Evolutionary conservation across 1,139 yeast genomes (phyloP), one percentile per base, ranked within the genome.

Genomic region (Candida buenavistaensis): DNA sequence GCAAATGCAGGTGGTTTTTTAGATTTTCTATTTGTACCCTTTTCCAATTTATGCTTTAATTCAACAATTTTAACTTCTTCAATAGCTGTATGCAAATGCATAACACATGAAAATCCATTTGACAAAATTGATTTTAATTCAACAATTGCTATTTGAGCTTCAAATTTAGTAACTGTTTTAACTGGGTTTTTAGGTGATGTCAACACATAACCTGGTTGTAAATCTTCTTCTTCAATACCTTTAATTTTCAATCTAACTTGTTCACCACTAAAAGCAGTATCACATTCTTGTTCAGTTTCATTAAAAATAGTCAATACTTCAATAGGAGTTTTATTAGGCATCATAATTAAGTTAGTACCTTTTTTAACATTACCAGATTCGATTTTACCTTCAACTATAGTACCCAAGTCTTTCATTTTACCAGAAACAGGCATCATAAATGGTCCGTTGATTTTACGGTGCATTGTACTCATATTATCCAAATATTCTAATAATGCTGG

Each of bases 1-100:
- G 98, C 99, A 62, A 89, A 92, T 35, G 97, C 96, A 41, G 98
- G 98, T 27, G 98, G 87, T 62, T 87, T 89, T 77, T 89, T 92
- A 43, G 96, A 86, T 65, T 82, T 86, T 71, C 96, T 84, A 75
- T 90, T 90, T 38, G 98, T 90, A 45, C 97, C 97, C 72, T 85
- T 90, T 63, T 92, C 96, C 55, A 92, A 75, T 66, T 90, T 89
- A 69, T 92, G 97, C 59, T 90, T 74, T 61, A 92, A 77, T 55
- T 82, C 82, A 35, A 82, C 74, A 57, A 92, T 79, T 28, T 76
- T 75, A 37, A 92, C 96, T 66, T 92, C 98, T 66, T 92, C 97
- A 54, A 92, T 88, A 37, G 98, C 97, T 33, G 98, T 88, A 71
- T 94, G 98, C 54, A 92, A 83, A 58, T 92, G 98, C 97, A 92